These are phyloP conservation scores for Cadophora gregata DNA, from an alignment of 2,329 filamentous ascomycete genomes.

Conservation along the genomic window DNA sequence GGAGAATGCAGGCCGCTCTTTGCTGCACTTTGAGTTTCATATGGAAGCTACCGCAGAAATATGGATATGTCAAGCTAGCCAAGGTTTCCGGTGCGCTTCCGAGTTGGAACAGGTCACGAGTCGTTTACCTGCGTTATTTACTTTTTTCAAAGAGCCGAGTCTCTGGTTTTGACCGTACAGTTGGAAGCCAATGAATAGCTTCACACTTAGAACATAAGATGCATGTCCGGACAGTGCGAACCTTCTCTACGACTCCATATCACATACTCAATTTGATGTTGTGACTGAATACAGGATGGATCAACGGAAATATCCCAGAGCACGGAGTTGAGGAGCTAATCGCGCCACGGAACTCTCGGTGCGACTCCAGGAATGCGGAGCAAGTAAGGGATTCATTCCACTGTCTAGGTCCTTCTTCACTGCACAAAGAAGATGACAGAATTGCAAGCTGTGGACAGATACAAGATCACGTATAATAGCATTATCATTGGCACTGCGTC, in stretches of 20 bases:
- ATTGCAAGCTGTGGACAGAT: too few relatives aligned
- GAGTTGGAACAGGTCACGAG: background rate
- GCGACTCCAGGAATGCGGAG: background rate
- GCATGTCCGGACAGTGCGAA: background rate
- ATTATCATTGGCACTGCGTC: background rate
- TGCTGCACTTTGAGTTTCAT: conserved; percentile 10
- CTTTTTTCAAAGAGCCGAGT: background rate
- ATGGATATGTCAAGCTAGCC: background rate
- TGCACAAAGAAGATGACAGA: too few relatives aligned
- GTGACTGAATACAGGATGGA: too few relatives aligned
- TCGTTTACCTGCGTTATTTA: background rate
- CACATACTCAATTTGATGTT: too few relatives aligned
- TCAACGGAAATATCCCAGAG: too few relatives aligned
- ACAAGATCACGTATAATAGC: too few relatives aligned
- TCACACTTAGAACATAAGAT: background rate
- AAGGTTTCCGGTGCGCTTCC: background rate
- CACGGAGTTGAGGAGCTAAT: too few relatives aligned
- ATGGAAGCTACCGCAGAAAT: background rate
- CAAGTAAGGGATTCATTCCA: background rate
- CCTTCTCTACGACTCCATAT: too few relatives aligned
- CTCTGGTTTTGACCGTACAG: background rate
- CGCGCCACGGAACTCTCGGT: too few relatives aligned
- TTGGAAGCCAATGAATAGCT: background rate
- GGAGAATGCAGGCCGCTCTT: background rate
- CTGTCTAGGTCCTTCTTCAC: too few relatives aligned